Base-by-base conservation (phyloP, 2,329 filamentous ascomycete species). In the Aspergillus puulaauensis region DNA sequence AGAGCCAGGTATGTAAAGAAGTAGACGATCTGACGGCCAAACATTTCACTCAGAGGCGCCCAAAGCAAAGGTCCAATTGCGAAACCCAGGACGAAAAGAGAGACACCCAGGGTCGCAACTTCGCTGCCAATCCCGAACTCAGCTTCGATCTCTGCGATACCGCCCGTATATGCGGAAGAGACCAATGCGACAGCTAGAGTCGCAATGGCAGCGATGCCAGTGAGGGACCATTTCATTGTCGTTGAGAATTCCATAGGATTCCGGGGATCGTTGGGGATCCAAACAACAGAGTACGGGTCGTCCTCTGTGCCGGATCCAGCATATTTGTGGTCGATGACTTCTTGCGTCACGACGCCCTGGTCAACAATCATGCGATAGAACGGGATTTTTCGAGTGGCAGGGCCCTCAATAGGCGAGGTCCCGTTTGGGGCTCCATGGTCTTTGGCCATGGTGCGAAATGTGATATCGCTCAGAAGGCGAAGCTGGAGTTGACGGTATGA, bases 81-180 rank as follows among this genome's bases (percentile, higher is more conserved):
- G 57, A 80, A 80, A 15, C 78, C 78, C 15, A 79, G 57, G 7
- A 80, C 73, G 59, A 79, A 80, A 11, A 80, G 70, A 9, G 77
- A 79, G 15, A 80, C 70, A 41, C 77, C 77, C 7, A 79, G 67
- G 0, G 72, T 77, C 4, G 70, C 72, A 17, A 75, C 70, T 62
- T 79, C 75, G 1, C 64, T 64, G 12, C 70, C 67, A 31, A 73
- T 61, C 1, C 68, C 46, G 49, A 80, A 79, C 19, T 73, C 57
- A 17, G 54, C 27, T 52, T 72, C 59, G 33, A 79, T 75, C 47
- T 76, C 61, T 2, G 62, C 33, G 5, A 76, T 64, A 47, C 75
- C 75, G 50, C 77, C 76, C 8, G 72, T 73, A 57, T 77, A 79
- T 4, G 76, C 75, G 0, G 75, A 77, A 0, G 76, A 79, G 24